Conservation (phyloP, 495 filamentous ascomycete genomes). For the Neohortaea acidophila region DNA sequence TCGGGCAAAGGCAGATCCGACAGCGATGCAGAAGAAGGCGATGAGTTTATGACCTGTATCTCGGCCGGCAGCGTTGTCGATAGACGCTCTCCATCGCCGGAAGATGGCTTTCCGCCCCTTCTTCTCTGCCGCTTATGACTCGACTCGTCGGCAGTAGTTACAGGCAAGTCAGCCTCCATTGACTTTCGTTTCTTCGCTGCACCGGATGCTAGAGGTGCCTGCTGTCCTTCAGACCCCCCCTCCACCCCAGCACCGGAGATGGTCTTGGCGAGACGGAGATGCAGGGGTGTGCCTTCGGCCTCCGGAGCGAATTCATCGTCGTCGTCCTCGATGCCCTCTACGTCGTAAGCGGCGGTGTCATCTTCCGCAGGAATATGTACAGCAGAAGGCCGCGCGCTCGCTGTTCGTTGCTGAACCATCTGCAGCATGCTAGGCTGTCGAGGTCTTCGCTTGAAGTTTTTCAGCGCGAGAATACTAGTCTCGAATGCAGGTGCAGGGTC, state of each 20-base stretch:
- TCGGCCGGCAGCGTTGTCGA: conserved; percentile 2
- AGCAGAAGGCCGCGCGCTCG: conserved; percentile 10
- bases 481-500: conserved; percentile 37
- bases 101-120: background rate
- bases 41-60: conserved; percentile 13
- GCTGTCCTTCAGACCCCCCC: background rate
- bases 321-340: conserved; percentile 18
- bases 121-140: conserved; percentile 11
- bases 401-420: conserved; percentile 36
- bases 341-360: conserved; percentile 8
- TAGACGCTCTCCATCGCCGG: background rate
- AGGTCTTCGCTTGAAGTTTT: conserved; percentile 48
- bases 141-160: too few relatives aligned
- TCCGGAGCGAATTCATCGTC: conserved; percentile 27
- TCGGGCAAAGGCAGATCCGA: conserved; percentile 2
- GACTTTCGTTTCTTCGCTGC: conserved; percentile 10
- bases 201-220: background rate
- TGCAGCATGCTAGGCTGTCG: conserved; percentile 55
- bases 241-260: too few relatives aligned
- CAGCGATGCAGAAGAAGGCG: conserved; percentile 8
- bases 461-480: conserved; percentile 34
- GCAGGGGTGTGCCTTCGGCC: conserved; percentile 16
- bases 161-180: conserved; percentile 2
- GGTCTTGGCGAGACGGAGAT: too few relatives aligned
- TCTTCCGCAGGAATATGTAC: background rate